Evolutionary conservation across 176 grass and related monocot genomes (phyloP).

Genomic region (Urochloa ruziziensis): DNA sequence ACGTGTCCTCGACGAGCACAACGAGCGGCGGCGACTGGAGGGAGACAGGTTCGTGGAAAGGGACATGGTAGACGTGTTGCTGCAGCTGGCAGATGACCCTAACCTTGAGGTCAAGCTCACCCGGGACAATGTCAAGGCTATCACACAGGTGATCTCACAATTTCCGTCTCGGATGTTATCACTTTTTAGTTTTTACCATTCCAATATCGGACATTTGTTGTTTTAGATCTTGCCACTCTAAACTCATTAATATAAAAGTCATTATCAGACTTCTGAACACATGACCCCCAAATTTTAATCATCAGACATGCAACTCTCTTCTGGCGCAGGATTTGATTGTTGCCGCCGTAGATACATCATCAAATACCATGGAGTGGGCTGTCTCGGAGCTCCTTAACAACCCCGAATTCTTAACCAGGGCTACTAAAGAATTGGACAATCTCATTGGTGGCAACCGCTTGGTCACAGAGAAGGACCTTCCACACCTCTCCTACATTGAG

Average conservation of each 20-base stretch:
- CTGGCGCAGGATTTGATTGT: conserved; percentile 46
- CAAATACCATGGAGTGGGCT: conserved; percentile 49
- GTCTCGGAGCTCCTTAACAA: conserved; percentile 49
- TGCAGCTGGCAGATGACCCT: conserved; percentile 51
- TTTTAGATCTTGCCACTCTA: too few relatives aligned
- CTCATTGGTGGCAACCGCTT: conserved; percentile 35
- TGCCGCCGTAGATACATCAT: conserved; percentile 41
- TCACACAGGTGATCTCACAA: conserved; percentile 42
- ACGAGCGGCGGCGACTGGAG: conserved; percentile 31
- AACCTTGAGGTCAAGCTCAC: conserved; percentile 47
- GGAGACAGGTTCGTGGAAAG: conserved; percentile 38
- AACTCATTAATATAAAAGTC: too few relatives aligned
- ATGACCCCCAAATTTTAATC: too few relatives aligned
- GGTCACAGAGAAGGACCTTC: conserved; percentile 50
- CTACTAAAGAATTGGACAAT: conserved; percentile 49
- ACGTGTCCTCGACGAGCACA: conserved; percentile 57
- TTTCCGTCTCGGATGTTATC: too few relatives aligned
- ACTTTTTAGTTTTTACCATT: too few relatives aligned
- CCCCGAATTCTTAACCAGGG: conserved; percentile 36
- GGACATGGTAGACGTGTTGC: conserved; percentile 66
- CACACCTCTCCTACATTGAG: conserved; percentile 40
- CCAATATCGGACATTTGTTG: too few relatives aligned
- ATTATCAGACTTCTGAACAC: too few relatives aligned
- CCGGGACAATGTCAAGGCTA: conserved; percentile 45
- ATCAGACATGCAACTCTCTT: too few relatives aligned